Percentiles rank a stretch among this genome's conserved stretches.
Evolutionary conservation across 2,329 filamentous ascomycete species (phyloP).

Genomic region (Sporothrix luriei): DNA sequence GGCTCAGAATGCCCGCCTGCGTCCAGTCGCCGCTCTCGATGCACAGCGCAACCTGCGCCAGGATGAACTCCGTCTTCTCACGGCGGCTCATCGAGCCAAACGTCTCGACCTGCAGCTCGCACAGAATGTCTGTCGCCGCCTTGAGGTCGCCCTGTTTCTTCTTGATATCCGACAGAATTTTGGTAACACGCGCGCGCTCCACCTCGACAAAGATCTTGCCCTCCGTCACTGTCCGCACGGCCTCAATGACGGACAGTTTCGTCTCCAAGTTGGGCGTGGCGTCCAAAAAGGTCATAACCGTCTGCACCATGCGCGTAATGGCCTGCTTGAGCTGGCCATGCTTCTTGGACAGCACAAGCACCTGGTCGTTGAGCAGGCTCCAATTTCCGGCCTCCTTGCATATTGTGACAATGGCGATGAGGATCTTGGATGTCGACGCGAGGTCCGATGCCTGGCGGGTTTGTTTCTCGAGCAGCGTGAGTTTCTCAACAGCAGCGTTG

Average conservation of each 20-base stretch:
- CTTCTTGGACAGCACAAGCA: conserved; percentile 95
- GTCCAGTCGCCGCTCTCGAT: conserved; percentile 96
- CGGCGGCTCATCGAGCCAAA: conserved; percentile 97
- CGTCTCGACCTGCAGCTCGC: conserved; percentile 97
- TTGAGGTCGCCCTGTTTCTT: conserved; percentile 91
- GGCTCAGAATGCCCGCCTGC: conserved; percentile 87
- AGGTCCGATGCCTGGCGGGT: conserved; percentile 97
- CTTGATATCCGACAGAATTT: conserved; percentile 95
- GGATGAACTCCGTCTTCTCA: conserved; percentile 98
- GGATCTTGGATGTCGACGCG: conserved; percentile 85
- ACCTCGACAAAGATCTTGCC: conserved; percentile 99
- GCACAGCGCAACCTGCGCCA: conserved; percentile 91
- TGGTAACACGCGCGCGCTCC: conserved; percentile 91
- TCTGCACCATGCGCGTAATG: conserved; percentile 98
- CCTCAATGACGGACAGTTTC: conserved; percentile 93
- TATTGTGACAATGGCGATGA: conserved; percentile 87
- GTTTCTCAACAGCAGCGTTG: conserved; percentile 88
- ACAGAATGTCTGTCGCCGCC: conserved; percentile 87
- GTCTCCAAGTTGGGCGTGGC: conserved; percentile 80
- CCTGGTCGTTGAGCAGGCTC: conserved; percentile 94
- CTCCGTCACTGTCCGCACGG: conserved; percentile 92
- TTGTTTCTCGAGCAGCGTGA: conserved; percentile 90
- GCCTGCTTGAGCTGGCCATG: conserved; percentile 99
- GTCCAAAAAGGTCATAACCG: conserved; percentile 88
- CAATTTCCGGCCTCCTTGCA: conserved; percentile 93